phyloP scores from a whole-genome alignment of 495 filamentous ascomycete genomes.

The Neurospora africana region DNA sequence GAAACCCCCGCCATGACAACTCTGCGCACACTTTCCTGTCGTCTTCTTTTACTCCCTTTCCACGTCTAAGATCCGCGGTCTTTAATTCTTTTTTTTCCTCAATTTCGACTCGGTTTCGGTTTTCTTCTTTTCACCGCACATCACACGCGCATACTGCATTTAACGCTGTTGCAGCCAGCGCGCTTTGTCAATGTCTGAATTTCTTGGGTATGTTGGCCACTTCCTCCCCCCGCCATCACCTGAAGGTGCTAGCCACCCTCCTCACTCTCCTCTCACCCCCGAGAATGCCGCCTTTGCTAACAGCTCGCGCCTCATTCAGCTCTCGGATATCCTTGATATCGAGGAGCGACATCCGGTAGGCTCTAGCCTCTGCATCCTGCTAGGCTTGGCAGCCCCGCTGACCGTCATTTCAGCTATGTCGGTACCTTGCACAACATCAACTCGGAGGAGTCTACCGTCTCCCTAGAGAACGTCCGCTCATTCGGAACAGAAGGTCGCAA shows the following conservation, averaged over 20 bases:
- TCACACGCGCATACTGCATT: slow-evolving; percentile 5
- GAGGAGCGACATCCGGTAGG: slow-evolving; percentile 90
- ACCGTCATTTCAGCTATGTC: slow-evolving; percentile 58
- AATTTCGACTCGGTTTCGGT: background rate
- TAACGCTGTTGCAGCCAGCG: background rate
- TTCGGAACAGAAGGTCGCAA: slow-evolving; percentile 88
- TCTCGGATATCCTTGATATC: slow-evolving; percentile 84
- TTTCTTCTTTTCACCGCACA: background rate
- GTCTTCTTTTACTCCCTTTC: background rate
- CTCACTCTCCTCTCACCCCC: background rate
- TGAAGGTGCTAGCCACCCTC: background rate
- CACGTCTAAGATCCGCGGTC: background rate
- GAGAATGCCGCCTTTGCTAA: slow-evolving; percentile 14
- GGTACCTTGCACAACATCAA: slow-evolving; percentile 96
- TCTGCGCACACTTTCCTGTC: background rate
- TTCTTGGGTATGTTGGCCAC: slow-evolving; percentile 33
- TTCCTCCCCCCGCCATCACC: background rate
- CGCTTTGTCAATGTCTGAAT: slow-evolving; percentile 36
- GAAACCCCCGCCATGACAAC: slow-evolving; percentile 4
- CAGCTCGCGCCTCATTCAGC: slow-evolving; percentile 27
- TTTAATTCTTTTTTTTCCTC: background rate
- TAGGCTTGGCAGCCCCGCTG: slow-evolving; percentile 18
- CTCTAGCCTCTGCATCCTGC: slow-evolving; percentile 3
- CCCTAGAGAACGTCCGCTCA: slow-evolving; percentile 86
- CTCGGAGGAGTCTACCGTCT: slow-evolving; percentile 90